Conservation (phyloP, 2,329 filamentous ascomycete species). For the Pseudogymnoascus sp. region DNA sequence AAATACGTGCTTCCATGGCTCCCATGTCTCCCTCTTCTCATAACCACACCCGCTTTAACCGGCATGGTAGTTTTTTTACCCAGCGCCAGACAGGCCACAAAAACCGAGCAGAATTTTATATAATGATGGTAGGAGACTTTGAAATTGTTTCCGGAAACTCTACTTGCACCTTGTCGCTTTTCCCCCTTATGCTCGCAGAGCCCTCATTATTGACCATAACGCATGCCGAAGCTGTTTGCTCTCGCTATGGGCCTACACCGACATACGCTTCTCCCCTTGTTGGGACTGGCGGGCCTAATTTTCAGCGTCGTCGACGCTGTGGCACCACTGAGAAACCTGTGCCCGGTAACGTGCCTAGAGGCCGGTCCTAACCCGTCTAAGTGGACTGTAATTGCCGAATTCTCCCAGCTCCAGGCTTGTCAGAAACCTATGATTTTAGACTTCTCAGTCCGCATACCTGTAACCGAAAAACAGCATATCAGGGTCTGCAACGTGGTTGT, state of each 20-base stretch:
- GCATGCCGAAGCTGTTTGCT: no score
- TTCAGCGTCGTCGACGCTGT: neutral
- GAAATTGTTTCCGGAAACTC: no score
- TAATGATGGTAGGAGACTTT: no score
- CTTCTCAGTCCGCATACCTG: neutral
- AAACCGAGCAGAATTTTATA: no score
- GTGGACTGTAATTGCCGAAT: neutral
- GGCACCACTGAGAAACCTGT: neutral
- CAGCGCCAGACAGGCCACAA: no score
- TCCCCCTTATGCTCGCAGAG: no score
- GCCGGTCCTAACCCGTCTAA: neutral
- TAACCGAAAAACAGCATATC: neutral
- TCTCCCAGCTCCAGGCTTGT: neutral
- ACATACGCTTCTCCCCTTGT: neutral
- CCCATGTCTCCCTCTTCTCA: no score
- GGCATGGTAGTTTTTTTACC: no score
- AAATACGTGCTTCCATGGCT: no score
- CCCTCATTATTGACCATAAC: no score
- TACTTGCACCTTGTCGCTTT: no score
- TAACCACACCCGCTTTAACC: no score
- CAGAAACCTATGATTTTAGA: neutral
- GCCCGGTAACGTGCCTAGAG: neutral
- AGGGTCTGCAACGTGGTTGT: neutral
- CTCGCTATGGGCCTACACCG: neutral
- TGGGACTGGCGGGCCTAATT: neutral